These are phyloP conservation scores for Alternaria incomplexa DNA, from an alignment of 2,329 filamentous ascomycete genomes.

Conservation along the genomic window DNA sequence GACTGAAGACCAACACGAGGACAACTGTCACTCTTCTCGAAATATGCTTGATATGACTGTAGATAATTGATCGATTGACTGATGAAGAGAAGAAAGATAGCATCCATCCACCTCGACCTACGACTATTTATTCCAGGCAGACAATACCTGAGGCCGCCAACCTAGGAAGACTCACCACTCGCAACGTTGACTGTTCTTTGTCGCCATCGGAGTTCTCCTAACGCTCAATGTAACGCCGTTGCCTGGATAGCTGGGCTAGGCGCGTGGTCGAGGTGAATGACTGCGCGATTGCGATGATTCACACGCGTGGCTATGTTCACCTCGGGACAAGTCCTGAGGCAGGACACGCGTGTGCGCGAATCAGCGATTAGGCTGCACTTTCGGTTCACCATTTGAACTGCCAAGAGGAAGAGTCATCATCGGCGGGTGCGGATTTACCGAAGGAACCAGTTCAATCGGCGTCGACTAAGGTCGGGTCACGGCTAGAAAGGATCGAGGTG, in stretches of 20 bases:
- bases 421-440: conserved; percentile 14
- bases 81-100: conserved; percentile 19
- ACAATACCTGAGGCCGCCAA: conserved; percentile 40
- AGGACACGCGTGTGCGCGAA: conserved; percentile 18
- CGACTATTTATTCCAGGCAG: conserved; percentile 43
- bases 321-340: conserved; percentile 29
- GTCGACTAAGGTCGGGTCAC: conserved; percentile 15
- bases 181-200: conserved; percentile 25
- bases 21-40: conserved; percentile 9
- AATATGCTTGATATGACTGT: conserved; percentile 21
- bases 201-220: conserved; percentile 34
- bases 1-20: conserved; percentile 25
- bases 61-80: conserved; percentile 9
- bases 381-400: conserved; percentile 3
- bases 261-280: conserved; percentile 23
- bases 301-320: conserved; percentile 37
- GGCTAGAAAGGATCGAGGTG: conserved; percentile 10
- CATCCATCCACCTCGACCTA: conserved; percentile 5
- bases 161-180: conserved; percentile 7
- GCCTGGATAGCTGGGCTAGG: conserved; percentile 35
- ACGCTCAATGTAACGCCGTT: conserved; percentile 16
- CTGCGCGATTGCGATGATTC: conserved; percentile 38
- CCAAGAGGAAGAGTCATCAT: conserved; percentile 34
- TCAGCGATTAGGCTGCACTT: conserved; percentile 30
- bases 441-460: conserved; percentile 23